phyloP scores from a whole-genome alignment of 2,329 filamentous ascomycete genomes.

The Colletotrichum sp. region DNA sequence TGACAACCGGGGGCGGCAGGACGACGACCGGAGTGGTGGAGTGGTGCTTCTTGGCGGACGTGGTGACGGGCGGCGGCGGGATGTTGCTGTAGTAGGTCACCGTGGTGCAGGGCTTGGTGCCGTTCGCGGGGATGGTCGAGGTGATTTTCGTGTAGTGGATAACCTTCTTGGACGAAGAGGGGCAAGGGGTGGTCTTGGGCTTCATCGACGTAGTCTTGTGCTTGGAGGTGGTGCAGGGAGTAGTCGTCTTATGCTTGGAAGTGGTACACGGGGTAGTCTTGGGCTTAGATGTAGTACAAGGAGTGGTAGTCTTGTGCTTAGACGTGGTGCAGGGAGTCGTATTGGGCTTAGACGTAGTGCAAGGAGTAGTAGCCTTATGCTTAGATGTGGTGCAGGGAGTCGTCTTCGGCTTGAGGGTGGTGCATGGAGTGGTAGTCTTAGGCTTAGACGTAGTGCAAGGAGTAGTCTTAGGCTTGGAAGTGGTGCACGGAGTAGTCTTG shows the following conservation, averaged over 20 bases:
- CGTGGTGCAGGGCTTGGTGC: not conserved
- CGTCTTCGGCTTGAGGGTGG: not conserved
- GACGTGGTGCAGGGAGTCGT: not conserved
- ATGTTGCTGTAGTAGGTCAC: not conserved
- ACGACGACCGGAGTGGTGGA: not conserved
- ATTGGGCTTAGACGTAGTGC: not conserved
- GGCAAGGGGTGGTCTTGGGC: not conserved
- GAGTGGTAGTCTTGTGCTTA: not conserved
- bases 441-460: not conserved
- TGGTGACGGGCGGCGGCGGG: not conserved
- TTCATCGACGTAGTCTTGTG: too few relatives aligned
- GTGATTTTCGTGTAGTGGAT: not conserved
- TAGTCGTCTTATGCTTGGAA: not conserved
- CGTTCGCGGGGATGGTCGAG: not conserved
- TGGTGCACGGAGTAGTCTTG: not conserved
- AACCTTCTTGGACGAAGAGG: not conserved
- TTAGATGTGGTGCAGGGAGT: not conserved
- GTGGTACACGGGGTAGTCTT: not conserved
- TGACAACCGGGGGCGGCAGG: not conserved
- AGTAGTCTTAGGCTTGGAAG: not conserved
- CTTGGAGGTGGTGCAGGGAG: not conserved
- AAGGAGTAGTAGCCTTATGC: not conserved
- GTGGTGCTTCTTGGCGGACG: not conserved
- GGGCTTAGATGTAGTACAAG: not conserved
- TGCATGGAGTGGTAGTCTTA: not conserved